Conservation (phyloP, 1,139 yeast species). For the Groenewaldozyma sp. region DNA sequence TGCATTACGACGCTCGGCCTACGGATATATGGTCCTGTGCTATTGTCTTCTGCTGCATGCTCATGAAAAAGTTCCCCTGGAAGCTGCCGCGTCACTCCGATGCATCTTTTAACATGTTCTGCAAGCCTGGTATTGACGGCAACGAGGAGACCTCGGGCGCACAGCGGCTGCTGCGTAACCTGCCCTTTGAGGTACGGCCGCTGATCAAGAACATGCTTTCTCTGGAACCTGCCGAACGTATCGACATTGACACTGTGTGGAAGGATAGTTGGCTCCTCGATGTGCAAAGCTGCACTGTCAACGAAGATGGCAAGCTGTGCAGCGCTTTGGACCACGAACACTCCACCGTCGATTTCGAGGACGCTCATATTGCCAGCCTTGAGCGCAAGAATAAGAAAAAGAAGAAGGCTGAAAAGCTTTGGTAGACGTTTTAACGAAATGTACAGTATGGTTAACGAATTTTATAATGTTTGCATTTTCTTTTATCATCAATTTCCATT, state of each 20-base stretch:
- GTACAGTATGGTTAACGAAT: neutral
- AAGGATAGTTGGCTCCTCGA: slow-evolving; percentile 64
- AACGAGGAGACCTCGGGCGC: slow-evolving; percentile 20
- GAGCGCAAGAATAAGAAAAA: slow-evolving; percentile 48
- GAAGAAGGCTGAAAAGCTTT: slow-evolving; percentile 31
- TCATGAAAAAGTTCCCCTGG: slow-evolving; percentile 92
- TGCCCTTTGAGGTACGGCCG: slow-evolving; percentile 29
- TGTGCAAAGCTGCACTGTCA: slow-evolving; percentile 42
- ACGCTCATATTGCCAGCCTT: slow-evolving; percentile 89
- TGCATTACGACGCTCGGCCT: slow-evolving; percentile 84
- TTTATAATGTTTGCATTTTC: neutral
- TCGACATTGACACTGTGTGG: slow-evolving; percentile 76
- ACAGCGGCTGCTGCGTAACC: slow-evolving; percentile 24
- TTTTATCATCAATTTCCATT: neutral
- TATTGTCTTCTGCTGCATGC: slow-evolving; percentile 90
- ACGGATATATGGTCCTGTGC: slow-evolving; percentile 96
- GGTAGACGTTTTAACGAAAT: slow-evolving; percentile 17
- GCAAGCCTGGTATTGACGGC: slow-evolving; percentile 7
- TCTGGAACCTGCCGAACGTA: slow-evolving; percentile 40
- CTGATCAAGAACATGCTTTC: slow-evolving; percentile 28
- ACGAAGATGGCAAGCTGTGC: slow-evolving; percentile 28
- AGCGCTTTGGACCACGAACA: slow-evolving; percentile 55
- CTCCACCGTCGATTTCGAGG: slow-evolving; percentile 83
- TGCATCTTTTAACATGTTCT: slow-evolving; percentile 57
- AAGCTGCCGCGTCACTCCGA: slow-evolving; percentile 85